Evolutionary conservation across 1,139 yeast species (phyloP).

Genomic region (Candida pseudoviswanathii): DNA sequence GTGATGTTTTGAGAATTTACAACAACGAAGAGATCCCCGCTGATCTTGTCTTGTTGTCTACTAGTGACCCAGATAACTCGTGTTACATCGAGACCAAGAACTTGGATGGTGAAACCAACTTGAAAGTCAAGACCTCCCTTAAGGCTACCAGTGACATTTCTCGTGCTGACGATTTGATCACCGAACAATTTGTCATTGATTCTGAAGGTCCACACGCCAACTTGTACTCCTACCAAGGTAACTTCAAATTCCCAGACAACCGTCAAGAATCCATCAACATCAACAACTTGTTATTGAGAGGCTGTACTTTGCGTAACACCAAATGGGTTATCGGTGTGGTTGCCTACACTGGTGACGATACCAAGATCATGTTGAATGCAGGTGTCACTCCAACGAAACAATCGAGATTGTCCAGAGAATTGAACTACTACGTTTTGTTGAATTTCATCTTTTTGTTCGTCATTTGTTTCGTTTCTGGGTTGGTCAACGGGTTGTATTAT

Average conservation of each 20-base stretch:
- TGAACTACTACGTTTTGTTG: conserved; percentile 51
- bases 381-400: conserved; percentile 61
- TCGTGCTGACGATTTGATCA: conserved; percentile 47
- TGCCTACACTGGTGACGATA: conserved; percentile 54
- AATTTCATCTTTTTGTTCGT: conserved; percentile 50
- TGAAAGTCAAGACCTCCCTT: conserved; percentile 50
- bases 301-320: conserved; percentile 55
- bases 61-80: conserved; percentile 55
- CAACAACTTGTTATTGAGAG: conserved; percentile 53
- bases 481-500: conserved; percentile 55
- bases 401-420: conserved; percentile 52
- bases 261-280: conserved; percentile 48
- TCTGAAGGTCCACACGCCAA: conserved; percentile 61
- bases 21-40: conserved; percentile 64
- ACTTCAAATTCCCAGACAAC: conserved; percentile 30
- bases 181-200: conserved; percentile 44
- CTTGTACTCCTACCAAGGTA: conserved; percentile 58
- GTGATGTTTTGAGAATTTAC: conserved; percentile 53
- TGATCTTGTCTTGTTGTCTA: conserved; percentile 51
- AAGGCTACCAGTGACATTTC: conserved; percentile 28
- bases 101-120: conserved; percentile 62
- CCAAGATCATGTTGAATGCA: conserved; percentile 59
- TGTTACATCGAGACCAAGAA: conserved; percentile 63
- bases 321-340: conserved; percentile 58
- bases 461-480: conserved; percentile 54